Evolutionary conservation across 768 basidiomycete species (phyloP).

Genomic region (Collybia sordida): DNA sequence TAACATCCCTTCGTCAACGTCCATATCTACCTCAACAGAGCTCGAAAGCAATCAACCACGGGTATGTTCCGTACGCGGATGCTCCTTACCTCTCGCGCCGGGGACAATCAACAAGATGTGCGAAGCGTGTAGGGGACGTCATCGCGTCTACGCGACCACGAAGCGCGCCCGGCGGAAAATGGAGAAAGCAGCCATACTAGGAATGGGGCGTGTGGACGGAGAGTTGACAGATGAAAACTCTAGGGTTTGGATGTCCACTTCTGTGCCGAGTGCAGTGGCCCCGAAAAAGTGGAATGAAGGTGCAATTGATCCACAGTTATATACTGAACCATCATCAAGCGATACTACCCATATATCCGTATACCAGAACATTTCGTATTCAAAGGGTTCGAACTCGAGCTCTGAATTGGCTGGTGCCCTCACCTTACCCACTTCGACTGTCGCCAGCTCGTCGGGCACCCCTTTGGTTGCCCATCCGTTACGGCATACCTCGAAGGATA

Average conservation of each 20-base stretch:
- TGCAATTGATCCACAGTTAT: slow-evolving; percentile 18
- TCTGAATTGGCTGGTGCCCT: slow-evolving; percentile 52
- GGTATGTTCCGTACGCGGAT: slow-evolving; percentile 47
- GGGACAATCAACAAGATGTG: slow-evolving; percentile 46
- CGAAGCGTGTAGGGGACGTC: slow-evolving; percentile 47
- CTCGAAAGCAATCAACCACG: neutral
- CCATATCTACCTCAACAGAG: neutral
- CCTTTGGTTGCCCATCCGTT: too few relatives aligned
- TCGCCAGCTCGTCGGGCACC: neutral
- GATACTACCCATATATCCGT: neutral
- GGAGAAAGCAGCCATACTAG: slow-evolving; percentile 43
- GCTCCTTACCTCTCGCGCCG: slow-evolving; percentile 30
- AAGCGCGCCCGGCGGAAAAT: slow-evolving; percentile 49
- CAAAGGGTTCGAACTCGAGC: slow-evolving; percentile 22
- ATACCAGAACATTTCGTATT: neutral
- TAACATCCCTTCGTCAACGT: neutral
- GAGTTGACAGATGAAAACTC: neutral
- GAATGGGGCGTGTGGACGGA: slow-evolving; percentile 1
- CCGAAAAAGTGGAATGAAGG: slow-evolving; percentile 10
- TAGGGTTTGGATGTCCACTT: neutral
- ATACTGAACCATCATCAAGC: neutral
- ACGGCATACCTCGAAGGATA: neutral
- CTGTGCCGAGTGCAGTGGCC: neutral
- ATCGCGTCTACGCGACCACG: slow-evolving; percentile 50
- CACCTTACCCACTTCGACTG: slow-evolving; percentile 27